A percentile compares a stretch with the other conserved stretches of the same genome.
These are phyloP conservation scores for Xylogone sp. DNA, from an alignment of 2,329 filamentous ascomycete species.

Conservation along the genomic window DNA sequence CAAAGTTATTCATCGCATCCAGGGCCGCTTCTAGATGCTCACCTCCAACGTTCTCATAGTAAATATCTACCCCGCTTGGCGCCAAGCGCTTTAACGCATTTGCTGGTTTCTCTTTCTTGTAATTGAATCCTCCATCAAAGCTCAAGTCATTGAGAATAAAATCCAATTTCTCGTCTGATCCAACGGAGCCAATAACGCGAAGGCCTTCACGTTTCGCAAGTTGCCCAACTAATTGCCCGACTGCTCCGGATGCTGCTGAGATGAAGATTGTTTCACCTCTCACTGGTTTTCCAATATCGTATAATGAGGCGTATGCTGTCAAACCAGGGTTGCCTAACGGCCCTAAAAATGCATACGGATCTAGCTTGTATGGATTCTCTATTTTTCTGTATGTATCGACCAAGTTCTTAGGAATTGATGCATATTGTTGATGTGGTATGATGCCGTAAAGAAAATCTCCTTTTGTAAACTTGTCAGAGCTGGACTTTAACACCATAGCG, in stretches of 20 bases:
- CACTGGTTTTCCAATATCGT: constrained; percentile 65
- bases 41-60: constrained; percentile 78
- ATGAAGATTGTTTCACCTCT: constrained; percentile 72
- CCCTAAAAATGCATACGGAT: constrained; percentile 70
- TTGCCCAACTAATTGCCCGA: constrained; percentile 70
- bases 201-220: constrained; percentile 74
- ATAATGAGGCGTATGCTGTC: constrained; percentile 69
- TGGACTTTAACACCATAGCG: constrained; percentile 67
- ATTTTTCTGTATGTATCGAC: no score
- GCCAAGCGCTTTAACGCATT: constrained; percentile 64
- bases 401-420: no score
- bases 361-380: constrained; percentile 34
- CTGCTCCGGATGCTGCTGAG: constrained; percentile 66
- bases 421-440: no score
- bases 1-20: constrained; percentile 56
- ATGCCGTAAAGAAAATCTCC: constrained; percentile 59
- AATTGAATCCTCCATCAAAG: constrained; percentile 76
- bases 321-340: constrained; percentile 75
- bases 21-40: constrained; percentile 69
- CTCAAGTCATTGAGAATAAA: constrained; percentile 70
- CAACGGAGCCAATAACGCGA: constrained; percentile 70
- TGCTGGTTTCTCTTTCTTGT: constrained; percentile 67
- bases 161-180: constrained; percentile 70
- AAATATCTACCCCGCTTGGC: constrained; percentile 72
- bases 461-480: constrained; percentile 53